These are phyloP conservation scores for Medicago lupulina DNA, from an alignment of 306 rosid species.

Conservation along the genomic window DNA sequence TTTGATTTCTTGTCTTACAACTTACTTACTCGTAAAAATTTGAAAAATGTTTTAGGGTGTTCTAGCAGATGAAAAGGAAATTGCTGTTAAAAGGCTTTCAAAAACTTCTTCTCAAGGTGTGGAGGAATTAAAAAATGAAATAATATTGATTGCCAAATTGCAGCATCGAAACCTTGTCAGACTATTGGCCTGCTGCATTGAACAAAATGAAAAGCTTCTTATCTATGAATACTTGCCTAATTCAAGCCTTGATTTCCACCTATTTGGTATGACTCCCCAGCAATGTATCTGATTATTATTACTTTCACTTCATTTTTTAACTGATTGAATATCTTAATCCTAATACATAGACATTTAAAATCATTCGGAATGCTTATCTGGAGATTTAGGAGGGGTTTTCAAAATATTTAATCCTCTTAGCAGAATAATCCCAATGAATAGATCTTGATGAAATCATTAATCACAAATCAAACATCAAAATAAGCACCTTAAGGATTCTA, in stretches of 20 bases:
- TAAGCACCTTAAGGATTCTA: neutral
- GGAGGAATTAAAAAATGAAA: too few species aligned
- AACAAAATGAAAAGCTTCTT: too few species aligned
- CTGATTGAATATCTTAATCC: constrained; percentile 6
- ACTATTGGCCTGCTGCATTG: too few species aligned
- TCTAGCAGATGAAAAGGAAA: too few species aligned
- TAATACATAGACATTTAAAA: constrained; percentile 8
- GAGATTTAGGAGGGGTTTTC: neutral
- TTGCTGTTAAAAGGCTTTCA: too few species aligned
- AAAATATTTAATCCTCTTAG: neutral
- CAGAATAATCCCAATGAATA: neutral
- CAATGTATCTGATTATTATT: neutral
- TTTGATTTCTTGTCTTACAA: constrained; percentile 1
- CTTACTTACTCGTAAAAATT: neutral
- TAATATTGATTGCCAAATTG: too few species aligned
- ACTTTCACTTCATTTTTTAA: neutral
- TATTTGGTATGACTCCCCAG: too few species aligned
- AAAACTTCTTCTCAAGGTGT: too few species aligned
- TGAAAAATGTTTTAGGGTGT: too few species aligned
- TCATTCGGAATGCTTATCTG: neutral
- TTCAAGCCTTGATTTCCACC: too few species aligned
- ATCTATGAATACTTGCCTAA: too few species aligned
- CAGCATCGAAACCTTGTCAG: too few species aligned
- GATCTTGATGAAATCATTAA: neutral
- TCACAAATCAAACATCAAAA: neutral